Evolutionary conservation across 2,329 filamentous ascomycete genomes (phyloP).

Genomic region (Nannizzia gypsea): DNA sequence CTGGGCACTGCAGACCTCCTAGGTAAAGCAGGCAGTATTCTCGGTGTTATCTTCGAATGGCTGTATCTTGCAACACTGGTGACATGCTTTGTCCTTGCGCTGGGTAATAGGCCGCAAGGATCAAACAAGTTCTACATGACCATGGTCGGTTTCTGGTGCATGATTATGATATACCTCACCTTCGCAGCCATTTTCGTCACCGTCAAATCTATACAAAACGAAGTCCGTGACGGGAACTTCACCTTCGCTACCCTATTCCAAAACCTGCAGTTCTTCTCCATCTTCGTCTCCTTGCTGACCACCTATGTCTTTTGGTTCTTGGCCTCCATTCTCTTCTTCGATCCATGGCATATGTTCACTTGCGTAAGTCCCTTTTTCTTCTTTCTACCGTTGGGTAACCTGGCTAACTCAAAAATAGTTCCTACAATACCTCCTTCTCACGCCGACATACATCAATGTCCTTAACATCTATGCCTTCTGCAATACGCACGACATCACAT

Average conservation of each 20-base stretch:
- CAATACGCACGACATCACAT: slow-evolving; percentile 94
- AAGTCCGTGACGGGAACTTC: slow-evolving; percentile 55
- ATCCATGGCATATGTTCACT: slow-evolving; percentile 99
- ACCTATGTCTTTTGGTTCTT: slow-evolving; percentile 91
- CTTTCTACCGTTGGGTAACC: slow-evolving; percentile 5
- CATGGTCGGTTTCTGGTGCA: slow-evolving; percentile 97
- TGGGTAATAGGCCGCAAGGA: slow-evolving; percentile 89
- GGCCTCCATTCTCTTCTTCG: slow-evolving; percentile 85
- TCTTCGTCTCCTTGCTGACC: slow-evolving; percentile 83
- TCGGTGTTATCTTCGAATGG: slow-evolving; percentile 91
- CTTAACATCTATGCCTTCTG: slow-evolving; percentile 99
- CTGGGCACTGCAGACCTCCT: slow-evolving; percentile 59
- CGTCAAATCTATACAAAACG: slow-evolving; percentile 66
- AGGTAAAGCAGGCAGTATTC: slow-evolving; percentile 62
- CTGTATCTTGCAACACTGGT: slow-evolving; percentile 84
- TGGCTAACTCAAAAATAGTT: slow-evolving; percentile 41
- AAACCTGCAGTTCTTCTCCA: slow-evolving; percentile 80
- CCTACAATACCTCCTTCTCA: slow-evolving; percentile 85
- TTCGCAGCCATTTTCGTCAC: slow-evolving; percentile 94
- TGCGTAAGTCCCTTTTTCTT: slow-evolving; percentile 31
- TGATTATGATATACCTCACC: slow-evolving; percentile 89
- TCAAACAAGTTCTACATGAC: slow-evolving; percentile 89
- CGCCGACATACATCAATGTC: slow-evolving; percentile 94
- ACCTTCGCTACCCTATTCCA: slow-evolving; percentile 62
- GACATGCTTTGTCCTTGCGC: slow-evolving; percentile 85